Evolutionary conservation across 768 basidiomycete species (phyloP), one percentile per base, ranked within the genome.

Genomic region (Leccinum longicurvipes): DNA sequence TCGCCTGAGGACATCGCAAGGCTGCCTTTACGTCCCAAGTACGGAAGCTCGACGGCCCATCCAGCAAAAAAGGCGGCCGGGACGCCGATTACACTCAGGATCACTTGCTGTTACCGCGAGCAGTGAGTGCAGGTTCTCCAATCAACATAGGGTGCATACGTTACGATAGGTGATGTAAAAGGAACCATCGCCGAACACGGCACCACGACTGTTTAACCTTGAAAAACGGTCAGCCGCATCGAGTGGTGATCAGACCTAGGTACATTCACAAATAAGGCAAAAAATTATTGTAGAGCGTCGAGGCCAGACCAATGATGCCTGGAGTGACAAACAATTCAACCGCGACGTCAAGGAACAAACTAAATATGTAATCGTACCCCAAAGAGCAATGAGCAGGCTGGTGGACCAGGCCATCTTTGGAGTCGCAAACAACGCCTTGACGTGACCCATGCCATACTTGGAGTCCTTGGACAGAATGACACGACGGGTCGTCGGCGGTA

Each of bases 301-400:
- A 87, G 0, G 85, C 87, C 17, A 91, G 77, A 6, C 88, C 89
- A 53, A 91, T 90, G 32, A 87, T 72, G 1, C 83, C 87, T 87
- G 57, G 49, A 3, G 54, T 41, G 41, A 63, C 19, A 45, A 24
- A 47, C 19, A 9, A 32, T 41, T 53, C 24, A 27, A 36, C 48
- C n/a, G 21, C 23, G 24, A 12, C 17, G 4, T 49, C 31, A n/a
- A 10, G 12, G 25, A 9, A 47, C 5, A 47, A 7, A 4, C 4
- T 9, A 29, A 3, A 29, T 29, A 21, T 0, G 8, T n/a, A 15
- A 55, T 70, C 79, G 74, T 47, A 85, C 72, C 63, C 79, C 73
- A 68, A 3, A 79, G 57, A 6, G 54, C 51, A 24, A 86, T 82
- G 31, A 88, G 67, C 46, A 90, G 62, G 28, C 73, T 79, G 3